Evolutionary conservation across 2,329 filamentous ascomycete genomes (phyloP), one percentile per base, ranked within the genome.

Genomic region (Botrytis pseudocinerea): DNA sequence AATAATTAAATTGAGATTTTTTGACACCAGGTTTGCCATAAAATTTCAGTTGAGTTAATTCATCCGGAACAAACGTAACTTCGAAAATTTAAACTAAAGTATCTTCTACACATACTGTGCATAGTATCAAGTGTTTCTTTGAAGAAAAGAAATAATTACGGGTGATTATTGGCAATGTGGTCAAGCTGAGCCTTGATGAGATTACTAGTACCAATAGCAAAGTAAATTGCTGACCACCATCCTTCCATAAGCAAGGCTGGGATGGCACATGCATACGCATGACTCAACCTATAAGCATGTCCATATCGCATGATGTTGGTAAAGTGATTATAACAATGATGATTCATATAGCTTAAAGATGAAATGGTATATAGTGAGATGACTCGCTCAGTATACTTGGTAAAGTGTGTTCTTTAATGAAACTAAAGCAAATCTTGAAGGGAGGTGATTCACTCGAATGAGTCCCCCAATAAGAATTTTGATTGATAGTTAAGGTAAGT

Each of bases 1-100:
- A 54, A 54, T 12, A n/a, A n/a, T 7, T 4, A 7, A n/a, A n/a
- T 2, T n/a, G 0, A 54, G 16, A n/a, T 0, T 2, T 4, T 16
- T 3, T 16, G 12, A n/a, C n/a, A n/a, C 14, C 48, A n/a, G 25
- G 1, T 54, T 54, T 54, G 12, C 25, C 25, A 6, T 54, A 25
- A n/a, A n/a, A 16, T 7, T n/a, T 10, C 22, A n/a, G 22, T 14
- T 25, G 10, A 51, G 22, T 51, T 51, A 51, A 51, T n/a, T 4
- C 22, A 6, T n/a, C 22, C 22, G 10, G 4, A 51, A 51, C 10
- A 14, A 7, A 51, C 12, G 14, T 10, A 51, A 51, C 10, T 14
- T n/a, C 25, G 10, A 14, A 25, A 51, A 12, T 6, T 22, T n/a
- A n/a, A n/a, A 14, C 10, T 51, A 51, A 51, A 14, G 4, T 14